These are phyloP conservation scores for Tolypocladium album DNA, from an alignment of 2,329 filamentous ascomycete genomes.

Conservation along the genomic window DNA sequence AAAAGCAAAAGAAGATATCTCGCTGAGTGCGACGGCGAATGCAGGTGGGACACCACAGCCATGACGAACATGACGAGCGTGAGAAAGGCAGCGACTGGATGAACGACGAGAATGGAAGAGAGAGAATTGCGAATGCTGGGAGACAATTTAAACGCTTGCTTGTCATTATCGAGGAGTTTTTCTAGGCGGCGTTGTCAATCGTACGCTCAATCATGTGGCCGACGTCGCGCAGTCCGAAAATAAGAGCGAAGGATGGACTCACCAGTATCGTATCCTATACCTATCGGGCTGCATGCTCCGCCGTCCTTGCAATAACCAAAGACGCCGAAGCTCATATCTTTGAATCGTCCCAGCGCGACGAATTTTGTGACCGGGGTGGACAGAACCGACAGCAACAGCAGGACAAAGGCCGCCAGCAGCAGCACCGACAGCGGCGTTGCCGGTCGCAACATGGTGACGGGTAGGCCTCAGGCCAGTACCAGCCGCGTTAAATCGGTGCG, in stretches of 20 bases:
- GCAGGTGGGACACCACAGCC: slow-evolving; percentile 73
- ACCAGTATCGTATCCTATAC: slow-evolving; percentile 83
- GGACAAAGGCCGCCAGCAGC: slow-evolving; percentile 72
- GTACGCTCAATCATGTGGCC: neutral
- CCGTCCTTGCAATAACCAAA: slow-evolving; percentile 72
- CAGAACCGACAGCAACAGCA: slow-evolving; percentile 79
- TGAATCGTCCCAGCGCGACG: slow-evolving; percentile 72
- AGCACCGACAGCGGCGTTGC: slow-evolving; percentile 84
- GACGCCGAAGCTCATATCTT: slow-evolving; percentile 76
- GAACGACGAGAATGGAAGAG: slow-evolving; percentile 84
- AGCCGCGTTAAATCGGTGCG: neutral
- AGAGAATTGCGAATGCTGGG: slow-evolving; percentile 47
- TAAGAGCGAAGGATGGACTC: slow-evolving; percentile 7
- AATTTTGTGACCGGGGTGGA: slow-evolving; percentile 80
- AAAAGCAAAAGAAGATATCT: slow-evolving; percentile 77
- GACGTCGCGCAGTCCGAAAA: neutral
- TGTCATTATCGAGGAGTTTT: slow-evolving; percentile 14
- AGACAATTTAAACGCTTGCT: slow-evolving; percentile 45
- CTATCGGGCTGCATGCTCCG: slow-evolving; percentile 55
- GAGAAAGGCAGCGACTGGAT: slow-evolving; percentile 80
- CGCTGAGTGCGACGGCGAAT: slow-evolving; percentile 78
- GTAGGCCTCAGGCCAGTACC: slow-evolving; percentile 3
- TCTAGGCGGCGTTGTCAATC: slow-evolving; percentile 5
- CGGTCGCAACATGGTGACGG: slow-evolving; percentile 67
- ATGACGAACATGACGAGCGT: slow-evolving; percentile 77